phyloP scores from a whole-genome alignment of 805 yeast species.

The Candida quercuum region DNA sequence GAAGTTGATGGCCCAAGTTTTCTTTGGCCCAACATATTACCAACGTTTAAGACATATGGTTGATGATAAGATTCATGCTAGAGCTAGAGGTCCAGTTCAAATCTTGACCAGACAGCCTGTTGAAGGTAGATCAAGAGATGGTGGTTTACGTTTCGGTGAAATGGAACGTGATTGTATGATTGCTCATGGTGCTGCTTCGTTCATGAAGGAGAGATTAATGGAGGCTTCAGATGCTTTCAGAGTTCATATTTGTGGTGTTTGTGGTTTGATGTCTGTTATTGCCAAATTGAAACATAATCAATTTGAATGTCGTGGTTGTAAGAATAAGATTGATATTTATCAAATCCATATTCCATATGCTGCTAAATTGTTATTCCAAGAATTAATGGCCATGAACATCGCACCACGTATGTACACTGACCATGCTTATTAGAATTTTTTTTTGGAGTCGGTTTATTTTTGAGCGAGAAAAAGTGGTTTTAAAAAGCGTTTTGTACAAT shows the following conservation, averaged over 20 bases:
- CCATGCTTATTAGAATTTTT: slow-evolving; percentile 43
- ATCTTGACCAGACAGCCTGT: slow-evolving; percentile 97
- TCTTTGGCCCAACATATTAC: slow-evolving; percentile 99
- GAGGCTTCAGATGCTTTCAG: slow-evolving; percentile 99
- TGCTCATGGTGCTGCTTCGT: slow-evolving; percentile 99
- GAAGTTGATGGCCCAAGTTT: slow-evolving; percentile 95
- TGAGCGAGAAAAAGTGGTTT: not conserved
- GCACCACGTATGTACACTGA: slow-evolving; percentile 97
- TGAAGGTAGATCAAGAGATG: slow-evolving; percentile 98
- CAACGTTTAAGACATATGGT: slow-evolving; percentile 99
- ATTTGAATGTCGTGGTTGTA: slow-evolving; percentile 97
- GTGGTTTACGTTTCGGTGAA: slow-evolving; percentile 98
- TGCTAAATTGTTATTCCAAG: slow-evolving; percentile 96
- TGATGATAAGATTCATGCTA: slow-evolving; percentile 97
- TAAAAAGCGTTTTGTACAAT: not conserved
- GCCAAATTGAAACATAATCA: slow-evolving; percentile 97
- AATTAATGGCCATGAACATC: slow-evolving; percentile 98
- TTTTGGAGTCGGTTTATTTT: not conserved
- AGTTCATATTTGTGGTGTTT: slow-evolving; percentile 96
- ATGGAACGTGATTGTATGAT: slow-evolving; percentile 99
- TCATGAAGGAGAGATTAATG: slow-evolving; percentile 95
- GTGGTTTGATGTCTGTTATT: slow-evolving; percentile 97
- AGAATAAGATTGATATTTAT: slow-evolving; percentile 95
- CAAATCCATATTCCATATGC: slow-evolving; percentile 98
- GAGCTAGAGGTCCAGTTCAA: slow-evolving; percentile 99